Conservation (phyloP, 306 rosid genomes). For the Prunus mira region DNA sequence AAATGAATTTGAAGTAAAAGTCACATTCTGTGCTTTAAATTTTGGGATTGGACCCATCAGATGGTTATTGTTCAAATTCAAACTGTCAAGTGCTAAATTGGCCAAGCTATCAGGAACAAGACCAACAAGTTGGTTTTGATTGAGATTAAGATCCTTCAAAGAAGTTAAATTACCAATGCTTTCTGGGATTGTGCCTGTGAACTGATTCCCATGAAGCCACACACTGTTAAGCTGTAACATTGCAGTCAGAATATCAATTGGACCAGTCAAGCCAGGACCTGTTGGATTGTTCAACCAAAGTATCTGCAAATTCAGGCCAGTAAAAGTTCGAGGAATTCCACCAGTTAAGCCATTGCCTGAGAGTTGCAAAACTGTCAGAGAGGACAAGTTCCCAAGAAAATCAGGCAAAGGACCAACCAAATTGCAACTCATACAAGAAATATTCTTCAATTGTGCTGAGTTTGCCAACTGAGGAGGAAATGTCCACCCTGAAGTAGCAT, state of each 20-base stretch:
- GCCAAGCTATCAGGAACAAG: constrained; percentile 63
- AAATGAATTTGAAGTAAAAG: constrained; percentile 39
- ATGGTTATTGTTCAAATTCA: constrained; percentile 75
- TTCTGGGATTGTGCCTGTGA: constrained; percentile 66
- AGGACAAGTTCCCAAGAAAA: constrained; percentile 60
- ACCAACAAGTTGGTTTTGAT: constrained; percentile 74
- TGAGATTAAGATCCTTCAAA: constrained; percentile 71
- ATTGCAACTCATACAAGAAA: constrained; percentile 64
- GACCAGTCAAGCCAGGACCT: constrained; percentile 56
- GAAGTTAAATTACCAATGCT: constrained; percentile 59
- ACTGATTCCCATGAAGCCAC: constrained; percentile 92
- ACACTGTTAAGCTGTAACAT: constrained; percentile 59
- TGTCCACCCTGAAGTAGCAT: constrained; percentile 64
- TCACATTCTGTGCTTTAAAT: constrained; percentile 44
- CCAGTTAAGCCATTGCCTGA: constrained; percentile 58
- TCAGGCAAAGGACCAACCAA: constrained; percentile 73
- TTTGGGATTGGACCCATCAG: constrained; percentile 84
- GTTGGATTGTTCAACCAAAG: constrained; percentile 73
- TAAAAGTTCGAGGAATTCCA: constrained; percentile 45
- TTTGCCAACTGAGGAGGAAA: constrained; percentile 44
- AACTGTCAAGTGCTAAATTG: constrained; percentile 39
- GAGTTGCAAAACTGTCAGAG: constrained; percentile 56
- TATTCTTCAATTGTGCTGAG: constrained; percentile 54
- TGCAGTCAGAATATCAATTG: constrained; percentile 53
- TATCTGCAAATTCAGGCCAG: constrained; percentile 38